Percentiles rank a stretch among this genome's conserved stretches.
Conservation (phyloP, 139 green algal species). For the Picochlorum costavermella region DNA sequence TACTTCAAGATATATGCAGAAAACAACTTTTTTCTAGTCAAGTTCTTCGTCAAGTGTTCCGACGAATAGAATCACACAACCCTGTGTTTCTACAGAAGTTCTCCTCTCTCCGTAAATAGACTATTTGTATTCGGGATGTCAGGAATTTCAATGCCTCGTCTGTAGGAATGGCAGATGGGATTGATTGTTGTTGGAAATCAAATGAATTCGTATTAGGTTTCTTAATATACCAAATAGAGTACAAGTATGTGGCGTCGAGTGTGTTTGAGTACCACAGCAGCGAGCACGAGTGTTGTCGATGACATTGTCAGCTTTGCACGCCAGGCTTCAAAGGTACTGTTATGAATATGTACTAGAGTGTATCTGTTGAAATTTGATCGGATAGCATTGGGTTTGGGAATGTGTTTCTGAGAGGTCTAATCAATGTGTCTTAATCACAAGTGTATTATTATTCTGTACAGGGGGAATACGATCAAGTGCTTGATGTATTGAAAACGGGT, state of each 20-base stretch:
- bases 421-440: no score
- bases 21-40: no score
- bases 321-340: constrained; percentile 32
- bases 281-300: constrained; percentile 15
- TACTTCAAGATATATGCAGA: not conserved
- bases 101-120: not conserved
- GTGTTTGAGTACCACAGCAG: not conserved
- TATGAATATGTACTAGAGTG: not conserved
- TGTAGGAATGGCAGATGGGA: no score
- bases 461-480: constrained; percentile 35
- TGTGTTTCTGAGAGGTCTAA: not conserved
- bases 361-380: no score
- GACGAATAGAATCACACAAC: no score
- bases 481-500: constrained; percentile 41
- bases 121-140: not conserved
- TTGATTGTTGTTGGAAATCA: not conserved
- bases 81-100: no score
- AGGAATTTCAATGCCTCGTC: no score
- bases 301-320: constrained; percentile 44
- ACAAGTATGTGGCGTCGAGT: not conserved
- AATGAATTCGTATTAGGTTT: not conserved
- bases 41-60: no score
- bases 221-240: not conserved
- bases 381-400: no score
- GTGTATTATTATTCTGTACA: constrained; percentile 8